Evolutionary conservation across 768 basidiomycete genomes (phyloP), one percentile per base, ranked within the genome.

Genomic region (Podaxis sp.): DNA sequence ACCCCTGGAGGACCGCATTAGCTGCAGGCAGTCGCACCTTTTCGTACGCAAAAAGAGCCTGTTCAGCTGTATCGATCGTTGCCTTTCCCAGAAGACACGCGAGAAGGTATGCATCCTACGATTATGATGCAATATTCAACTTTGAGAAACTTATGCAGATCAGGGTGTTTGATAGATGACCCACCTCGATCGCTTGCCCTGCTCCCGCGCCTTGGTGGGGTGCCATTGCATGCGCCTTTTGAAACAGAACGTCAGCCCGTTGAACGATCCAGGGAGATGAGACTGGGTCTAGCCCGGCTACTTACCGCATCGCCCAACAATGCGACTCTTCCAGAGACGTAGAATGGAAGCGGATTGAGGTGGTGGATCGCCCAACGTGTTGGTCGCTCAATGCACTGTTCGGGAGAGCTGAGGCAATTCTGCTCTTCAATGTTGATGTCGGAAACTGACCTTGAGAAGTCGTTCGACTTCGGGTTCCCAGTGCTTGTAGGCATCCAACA

Each of bases 151-250:
- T 15, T 50, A 36, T 37, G 33, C 61, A 56, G 61, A 50, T 25
- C 52, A 36, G 24, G 4, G 40, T 22, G 47, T 47, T 59, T 25
- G 50, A 27, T 43, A 25, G 29, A 25, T 17, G 37, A 38, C 63
- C 50, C 57, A 78, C 79, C 69, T 83, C 81, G 56, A 82, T 74
- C 11, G 80, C 81, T 63, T 80, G 80, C 4, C 80, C 81, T 4
- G 80, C 82, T 17, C 80, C 80, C 4, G 81, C 77, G 27, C 80
- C 81, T 66, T 79, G 76, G 71, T 80, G 77, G 17, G 82, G 79
- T 5, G 71, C 70, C 79, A 80, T 80, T 3, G 79, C 79, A 67
- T 81, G 80, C 2, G 79, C 78, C 75, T 74, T 22, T 40, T 37
- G 24, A 19, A 51, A 51, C 17, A 9, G 69, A 25, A 25, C 8